Conservation (phyloP, 768 basidiomycete species). For the Lentinus brumalis region DNA sequence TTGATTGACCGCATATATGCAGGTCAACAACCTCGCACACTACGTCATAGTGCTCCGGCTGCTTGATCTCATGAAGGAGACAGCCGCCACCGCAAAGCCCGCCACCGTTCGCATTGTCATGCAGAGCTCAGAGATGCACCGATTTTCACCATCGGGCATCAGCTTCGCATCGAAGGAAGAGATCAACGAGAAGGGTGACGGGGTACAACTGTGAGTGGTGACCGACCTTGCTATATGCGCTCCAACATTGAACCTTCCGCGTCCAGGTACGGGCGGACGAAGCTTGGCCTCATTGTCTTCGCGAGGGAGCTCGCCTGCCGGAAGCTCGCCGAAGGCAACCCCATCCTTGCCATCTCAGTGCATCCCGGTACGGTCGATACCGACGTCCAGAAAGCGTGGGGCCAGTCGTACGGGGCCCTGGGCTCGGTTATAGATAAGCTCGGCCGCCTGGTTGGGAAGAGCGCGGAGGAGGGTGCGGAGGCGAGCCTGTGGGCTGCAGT, state of each 20-base stretch:
- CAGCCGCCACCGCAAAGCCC: constrained; percentile 23
- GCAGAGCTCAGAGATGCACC: constrained; percentile 33
- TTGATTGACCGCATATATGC: background rate
- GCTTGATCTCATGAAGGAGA: constrained; percentile 32
- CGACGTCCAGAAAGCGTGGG: constrained; percentile 29
- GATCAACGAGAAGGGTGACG: constrained; percentile 28
- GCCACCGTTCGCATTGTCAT: constrained; percentile 31
- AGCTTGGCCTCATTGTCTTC: constrained; percentile 30
- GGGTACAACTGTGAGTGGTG: constrained; percentile 21
- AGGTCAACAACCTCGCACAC: constrained; percentile 34
- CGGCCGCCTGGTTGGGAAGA: constrained; percentile 25
- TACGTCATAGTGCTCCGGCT: constrained; percentile 30
- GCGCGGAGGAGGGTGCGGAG: constrained; percentile 32
- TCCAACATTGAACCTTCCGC: background rate
- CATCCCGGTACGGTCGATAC: constrained; percentile 34
- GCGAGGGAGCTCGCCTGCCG: constrained; percentile 26
- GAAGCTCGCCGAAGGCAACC: constrained; percentile 21
- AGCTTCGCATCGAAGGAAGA: constrained; percentile 29
- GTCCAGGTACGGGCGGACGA: constrained; percentile 29
- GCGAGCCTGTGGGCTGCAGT: constrained; percentile 32
- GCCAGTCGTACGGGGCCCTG: constrained; percentile 27
- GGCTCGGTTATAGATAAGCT: constrained; percentile 27
- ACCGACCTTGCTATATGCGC: background rate
- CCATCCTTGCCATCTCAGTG: constrained; percentile 29
- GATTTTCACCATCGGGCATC: constrained; percentile 21